A percentile compares a stretch with the other conserved stretches of the same genome.
Conservation (phyloP, 768 basidiomycete species). For the Piloderma croceum region DNA sequence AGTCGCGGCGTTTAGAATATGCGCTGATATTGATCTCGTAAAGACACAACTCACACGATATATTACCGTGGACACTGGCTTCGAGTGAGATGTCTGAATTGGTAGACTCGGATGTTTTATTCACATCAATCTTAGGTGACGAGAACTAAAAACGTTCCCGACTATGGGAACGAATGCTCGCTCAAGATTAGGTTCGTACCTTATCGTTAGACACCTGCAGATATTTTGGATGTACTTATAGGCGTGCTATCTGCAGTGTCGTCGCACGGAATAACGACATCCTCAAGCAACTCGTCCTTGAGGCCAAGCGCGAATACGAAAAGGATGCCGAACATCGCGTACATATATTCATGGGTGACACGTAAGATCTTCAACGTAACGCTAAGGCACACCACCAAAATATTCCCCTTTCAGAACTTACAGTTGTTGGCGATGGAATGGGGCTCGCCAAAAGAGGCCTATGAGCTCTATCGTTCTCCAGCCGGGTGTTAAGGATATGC, state of each 20-base stretch:
- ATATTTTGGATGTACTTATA: no score
- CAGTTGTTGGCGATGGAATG: conserved; percentile 83
- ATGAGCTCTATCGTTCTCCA: conserved; percentile 92
- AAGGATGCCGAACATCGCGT: conserved; percentile 89
- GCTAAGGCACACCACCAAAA: conserved; percentile 9
- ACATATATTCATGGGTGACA: conserved; percentile 84
- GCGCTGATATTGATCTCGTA: conserved; percentile 10
- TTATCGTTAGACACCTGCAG: conserved; percentile 13
- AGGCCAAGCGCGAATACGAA: conserved; percentile 85
- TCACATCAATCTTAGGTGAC: conserved; percentile 71
- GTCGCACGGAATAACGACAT: conserved; percentile 86
- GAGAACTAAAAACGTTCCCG: conserved; percentile 69
- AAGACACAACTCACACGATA: conserved; percentile 84
- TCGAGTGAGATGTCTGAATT: conserved; percentile 45
- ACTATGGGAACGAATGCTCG: conserved; percentile 66
- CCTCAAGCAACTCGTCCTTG: conserved; percentile 78
- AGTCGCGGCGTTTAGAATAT: conserved; percentile 10
- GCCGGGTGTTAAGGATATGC: conserved; percentile 88
- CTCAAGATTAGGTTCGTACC: conserved; percentile 70
- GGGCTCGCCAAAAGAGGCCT: conserved; percentile 81
- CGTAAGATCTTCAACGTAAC: conserved; percentile 44
- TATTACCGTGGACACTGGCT: conserved; percentile 90
- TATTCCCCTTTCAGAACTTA: conserved; percentile 35
- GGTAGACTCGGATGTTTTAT: conserved; percentile 15
- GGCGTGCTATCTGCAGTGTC: conserved; percentile 52